Evolutionary conservation across 208 protist species (phyloP).

Genomic region (Leishmania mexicana): DNA sequence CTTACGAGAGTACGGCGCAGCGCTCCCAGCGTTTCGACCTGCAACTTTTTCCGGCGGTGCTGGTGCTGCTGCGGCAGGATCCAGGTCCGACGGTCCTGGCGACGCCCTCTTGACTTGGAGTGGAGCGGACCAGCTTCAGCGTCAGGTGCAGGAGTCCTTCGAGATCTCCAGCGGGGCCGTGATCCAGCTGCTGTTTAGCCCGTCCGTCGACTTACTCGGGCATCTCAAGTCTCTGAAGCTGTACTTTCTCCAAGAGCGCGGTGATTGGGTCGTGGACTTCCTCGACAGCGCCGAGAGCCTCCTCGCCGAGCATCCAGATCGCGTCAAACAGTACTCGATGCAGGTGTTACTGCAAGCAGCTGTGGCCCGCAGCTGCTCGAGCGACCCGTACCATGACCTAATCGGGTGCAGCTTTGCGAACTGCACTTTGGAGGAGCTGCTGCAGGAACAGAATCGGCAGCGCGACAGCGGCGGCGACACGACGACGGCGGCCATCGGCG

Average conservation of each 20-base stretch:
- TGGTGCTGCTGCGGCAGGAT: neutral
- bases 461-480: slow-evolving; percentile 24
- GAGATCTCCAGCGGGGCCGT: slow-evolving; percentile 74
- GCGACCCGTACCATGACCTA: slow-evolving; percentile 70
- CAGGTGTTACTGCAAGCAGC: slow-evolving; percentile 79
- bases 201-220: slow-evolving; percentile 74
- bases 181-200: slow-evolving; percentile 75
- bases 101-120: slow-evolving; percentile 63
- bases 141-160: slow-evolving; percentile 79
- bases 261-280: slow-evolving; percentile 87
- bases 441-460: slow-evolving; percentile 30
- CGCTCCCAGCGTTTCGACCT: slow-evolving; percentile 56
- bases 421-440: slow-evolving; percentile 49
- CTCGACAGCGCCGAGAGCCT: slow-evolving; percentile 81
- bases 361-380: slow-evolving; percentile 68
- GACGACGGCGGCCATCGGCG: neutral
- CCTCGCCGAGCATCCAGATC: slow-evolving; percentile 55
- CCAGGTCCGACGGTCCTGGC: neutral
- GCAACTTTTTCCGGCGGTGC: neutral
- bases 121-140: slow-evolving; percentile 67
- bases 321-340: slow-evolving; percentile 80
- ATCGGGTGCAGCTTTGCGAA: slow-evolving; percentile 81
- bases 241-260: slow-evolving; percentile 81
- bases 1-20: slow-evolving; percentile 69
- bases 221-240: slow-evolving; percentile 77